Evolutionary conservation across 2,329 filamentous ascomycete genomes (phyloP), one percentile per base, ranked within the genome.

Genomic region (Verruconis gallopava): DNA sequence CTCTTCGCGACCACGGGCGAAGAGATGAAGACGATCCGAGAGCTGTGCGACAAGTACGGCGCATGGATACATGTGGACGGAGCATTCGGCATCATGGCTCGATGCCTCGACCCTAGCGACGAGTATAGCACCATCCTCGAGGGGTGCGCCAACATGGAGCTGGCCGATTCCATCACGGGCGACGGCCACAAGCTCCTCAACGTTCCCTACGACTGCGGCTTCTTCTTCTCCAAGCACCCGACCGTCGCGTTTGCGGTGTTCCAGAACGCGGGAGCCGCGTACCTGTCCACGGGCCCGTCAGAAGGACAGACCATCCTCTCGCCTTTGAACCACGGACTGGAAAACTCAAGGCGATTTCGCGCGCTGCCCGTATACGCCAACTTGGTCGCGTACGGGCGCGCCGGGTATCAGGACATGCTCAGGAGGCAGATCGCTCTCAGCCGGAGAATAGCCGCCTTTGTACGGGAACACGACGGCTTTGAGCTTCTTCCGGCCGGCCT

Each of bases 141-240:
- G 61, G 45, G 69, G 62, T 63, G 62, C 1, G 68, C 72, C 3
- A 84, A 83, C 1, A 59, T 95, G 11, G 80, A 93, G 47, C 66
- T 93, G 2, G 85, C 83, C 3, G 85, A 95, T 55, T 93, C 84
- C 39, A 86, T 95, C 50, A 79, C 85, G 0, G 79, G 82, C 2
- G 88, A 95, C 53, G 82, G 74, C 0, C 89, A 96, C 60, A 95
- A 95, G 55, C 64, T 94, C n/a, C 71, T 96, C 46, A 95, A 95
- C 50, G 85, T 94, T 71, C 88, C 89, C 0, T 95, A 95, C 53
- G 89, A 95, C 59, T 88, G 81, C 52, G 89, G 88, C 34, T 81
- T 95, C 60, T 93, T 94, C 68, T 74, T 93, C 51, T 85, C 79
- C 40, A 75, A 77, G 14, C 73, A 81, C 47, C 62, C 72, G 5